Percentiles rank a stretch among this genome's conserved stretches.
phyloP scores from a whole-genome alignment of 2,329 filamentous ascomycete genomes.

The Colletotrichum sp. region DNA sequence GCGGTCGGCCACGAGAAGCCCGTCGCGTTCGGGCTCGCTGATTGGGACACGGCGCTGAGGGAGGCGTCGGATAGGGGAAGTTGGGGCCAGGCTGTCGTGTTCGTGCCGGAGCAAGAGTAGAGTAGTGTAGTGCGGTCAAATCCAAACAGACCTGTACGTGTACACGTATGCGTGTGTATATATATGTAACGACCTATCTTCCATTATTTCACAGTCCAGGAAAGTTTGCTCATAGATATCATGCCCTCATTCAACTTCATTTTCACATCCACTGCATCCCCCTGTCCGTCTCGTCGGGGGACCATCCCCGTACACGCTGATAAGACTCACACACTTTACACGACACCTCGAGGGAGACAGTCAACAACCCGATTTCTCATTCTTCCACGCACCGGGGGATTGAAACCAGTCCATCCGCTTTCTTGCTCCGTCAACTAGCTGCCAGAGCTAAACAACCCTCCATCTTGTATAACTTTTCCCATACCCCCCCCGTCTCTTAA shows the following conservation, averaged over 20 bases:
- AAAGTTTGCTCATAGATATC: background rate
- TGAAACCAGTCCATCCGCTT: background rate
- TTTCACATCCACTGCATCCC: background rate
- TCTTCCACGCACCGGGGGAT: background rate
- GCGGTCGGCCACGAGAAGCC: background rate
- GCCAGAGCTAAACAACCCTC: conserved; percentile 8
- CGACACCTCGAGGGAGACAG: background rate
- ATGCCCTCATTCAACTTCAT: conserved; percentile 1
- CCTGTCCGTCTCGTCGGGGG: background rate
- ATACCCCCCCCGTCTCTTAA: background rate
- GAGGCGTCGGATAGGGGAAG: background rate
- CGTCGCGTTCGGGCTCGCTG: background rate
- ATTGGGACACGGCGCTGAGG: background rate
- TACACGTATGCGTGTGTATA: background rate
- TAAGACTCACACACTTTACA: background rate
- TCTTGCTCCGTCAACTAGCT: background rate
- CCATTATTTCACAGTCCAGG: background rate
- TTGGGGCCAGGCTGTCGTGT: background rate
- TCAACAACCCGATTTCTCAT: background rate
- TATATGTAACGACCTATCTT: background rate
- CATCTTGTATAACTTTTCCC: background rate
- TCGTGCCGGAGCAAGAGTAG: background rate
- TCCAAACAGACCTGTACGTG: background rate
- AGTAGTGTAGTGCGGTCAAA: background rate
- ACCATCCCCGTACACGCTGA: background rate